phyloP scores from a whole-genome alignment of 768 basidiomycete species.

The Lentinula sp. region DNA sequence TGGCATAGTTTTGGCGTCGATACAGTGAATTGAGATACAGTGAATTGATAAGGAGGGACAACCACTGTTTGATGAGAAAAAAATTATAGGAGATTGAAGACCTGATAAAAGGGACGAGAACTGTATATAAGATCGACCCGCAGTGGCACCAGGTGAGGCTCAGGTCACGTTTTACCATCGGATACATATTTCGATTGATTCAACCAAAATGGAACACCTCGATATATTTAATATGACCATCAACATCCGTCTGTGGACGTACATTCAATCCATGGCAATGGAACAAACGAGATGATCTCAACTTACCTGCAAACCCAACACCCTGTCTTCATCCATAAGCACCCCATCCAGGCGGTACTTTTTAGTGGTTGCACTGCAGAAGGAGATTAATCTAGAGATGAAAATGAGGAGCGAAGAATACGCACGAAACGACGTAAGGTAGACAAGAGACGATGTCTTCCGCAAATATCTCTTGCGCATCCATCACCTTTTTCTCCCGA shows the following conservation, averaged over 20 bases:
- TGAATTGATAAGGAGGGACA: no score
- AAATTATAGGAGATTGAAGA: no score
- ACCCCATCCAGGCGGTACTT: not conserved
- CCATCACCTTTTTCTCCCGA: not conserved
- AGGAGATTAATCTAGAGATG: not conserved
- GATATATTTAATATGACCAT: not conserved
- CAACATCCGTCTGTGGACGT: not conserved
- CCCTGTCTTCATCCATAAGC: constrained; percentile 1
- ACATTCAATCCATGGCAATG: not conserved
- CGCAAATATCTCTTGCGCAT: not conserved
- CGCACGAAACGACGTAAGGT: constrained; percentile 3
- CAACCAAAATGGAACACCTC: constrained; percentile 5
- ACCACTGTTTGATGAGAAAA: no score
- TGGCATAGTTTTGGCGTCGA: no score
- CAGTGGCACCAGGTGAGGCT: no score
- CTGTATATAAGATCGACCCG: no score
- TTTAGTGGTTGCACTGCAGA: not conserved
- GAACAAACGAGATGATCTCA: not conserved
- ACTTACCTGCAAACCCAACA: constrained; percentile 2
- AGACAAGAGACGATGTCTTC: constrained; percentile 1
- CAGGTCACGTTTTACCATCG: not conserved
- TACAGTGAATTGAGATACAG: no score
- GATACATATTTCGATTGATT: not conserved
- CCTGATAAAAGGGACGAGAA: not conserved
- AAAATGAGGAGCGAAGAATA: not conserved